Evolutionary conservation across 345 rosid genomes (phyloP).

Genomic region (Hypericum androsaemum): DNA sequence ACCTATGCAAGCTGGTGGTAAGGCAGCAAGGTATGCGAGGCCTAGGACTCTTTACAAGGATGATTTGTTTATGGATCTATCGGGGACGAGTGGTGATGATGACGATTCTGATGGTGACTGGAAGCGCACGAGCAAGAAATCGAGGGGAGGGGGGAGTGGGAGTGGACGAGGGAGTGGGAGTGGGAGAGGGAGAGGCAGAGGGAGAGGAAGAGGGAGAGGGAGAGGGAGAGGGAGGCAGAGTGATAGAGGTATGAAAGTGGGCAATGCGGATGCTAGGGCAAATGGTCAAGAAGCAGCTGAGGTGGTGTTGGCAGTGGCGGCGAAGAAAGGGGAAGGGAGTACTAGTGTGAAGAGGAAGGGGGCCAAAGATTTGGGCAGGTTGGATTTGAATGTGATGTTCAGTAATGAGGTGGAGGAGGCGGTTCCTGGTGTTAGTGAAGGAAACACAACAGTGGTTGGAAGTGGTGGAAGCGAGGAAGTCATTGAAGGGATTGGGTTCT

Average conservation of each 20-base stretch:
- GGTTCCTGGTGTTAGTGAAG: slow-evolving; percentile 28
- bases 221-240: no score
- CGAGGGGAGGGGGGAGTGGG: background rate
- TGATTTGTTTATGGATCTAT: slow-evolving; percentile 48
- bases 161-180: no score
- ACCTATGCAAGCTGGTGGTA: slow-evolving; percentile 26
- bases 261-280: no score
- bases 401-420: slow-evolving; percentile 81
- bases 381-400: slow-evolving; percentile 97
- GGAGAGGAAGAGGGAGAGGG: no score
- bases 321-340: slow-evolving; percentile 23
- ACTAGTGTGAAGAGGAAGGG: slow-evolving; percentile 43
- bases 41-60: slow-evolving; percentile 17
- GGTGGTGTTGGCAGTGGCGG: background rate
- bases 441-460: slow-evolving; percentile 31
- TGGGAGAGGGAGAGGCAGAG: no score
- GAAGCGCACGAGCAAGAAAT: no score
- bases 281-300: no score
- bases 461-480: slow-evolving; percentile 52
- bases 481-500: slow-evolving; percentile 69
- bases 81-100: slow-evolving; percentile 38
- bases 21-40: slow-evolving; percentile 1
- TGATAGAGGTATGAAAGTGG: no score
- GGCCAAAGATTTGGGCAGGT: slow-evolving; percentile 55
- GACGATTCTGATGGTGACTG: slow-evolving; percentile 22